Evolutionary conservation across 78 protist genomes (phyloP).

Genomic region (Tieghemostelium lacteum): DNA sequence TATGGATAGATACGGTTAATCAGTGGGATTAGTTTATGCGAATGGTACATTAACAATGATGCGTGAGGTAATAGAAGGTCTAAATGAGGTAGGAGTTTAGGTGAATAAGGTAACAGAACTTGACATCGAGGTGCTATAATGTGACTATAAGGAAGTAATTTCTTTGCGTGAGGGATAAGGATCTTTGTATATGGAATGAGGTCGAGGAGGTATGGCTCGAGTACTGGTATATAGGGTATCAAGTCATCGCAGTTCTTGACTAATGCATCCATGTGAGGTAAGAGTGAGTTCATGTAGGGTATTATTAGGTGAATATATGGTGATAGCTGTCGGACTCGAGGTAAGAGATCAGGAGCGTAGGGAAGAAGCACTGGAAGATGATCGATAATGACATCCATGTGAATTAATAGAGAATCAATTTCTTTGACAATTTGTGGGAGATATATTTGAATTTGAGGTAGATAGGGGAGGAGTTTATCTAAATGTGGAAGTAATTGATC

Average conservation of each 20-base stretch:
- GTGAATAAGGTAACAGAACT: constrained; percentile 34
- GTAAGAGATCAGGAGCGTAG: constrained; percentile 9
- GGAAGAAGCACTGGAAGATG: constrained; percentile 19
- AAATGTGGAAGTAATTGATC: constrained; percentile 42
- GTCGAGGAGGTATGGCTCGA: constrained; percentile 16
- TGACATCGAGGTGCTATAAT: constrained; percentile 36
- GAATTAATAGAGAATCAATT: constrained; percentile 19
- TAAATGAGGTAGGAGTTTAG: constrained; percentile 39
- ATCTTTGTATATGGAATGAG: constrained; percentile 48
- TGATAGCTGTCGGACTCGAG: constrained; percentile 9
- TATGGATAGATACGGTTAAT: constrained; percentile 52
- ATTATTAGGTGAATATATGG: constrained; percentile 17
- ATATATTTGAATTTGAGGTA: constrained; percentile 3
- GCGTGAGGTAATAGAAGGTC: constrained; percentile 27
- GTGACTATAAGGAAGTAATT: constrained; percentile 19
- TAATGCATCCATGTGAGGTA: constrained; percentile 26
- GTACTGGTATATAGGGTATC: constrained; percentile 44
- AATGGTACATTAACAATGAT: constrained; percentile 47
- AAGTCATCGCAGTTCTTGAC: constrained; percentile 33
- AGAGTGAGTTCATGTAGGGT: constrained; percentile 13
- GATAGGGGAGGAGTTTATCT: constrained; percentile 23
- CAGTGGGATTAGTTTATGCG: constrained; percentile 53
- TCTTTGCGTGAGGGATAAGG: constrained; percentile 15
- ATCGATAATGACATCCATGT: constrained; percentile 18
- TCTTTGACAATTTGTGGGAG: constrained; percentile 27